Conservation (phyloP, 164 flowering plant genomes). For the Buxus sempervirens region DNA sequence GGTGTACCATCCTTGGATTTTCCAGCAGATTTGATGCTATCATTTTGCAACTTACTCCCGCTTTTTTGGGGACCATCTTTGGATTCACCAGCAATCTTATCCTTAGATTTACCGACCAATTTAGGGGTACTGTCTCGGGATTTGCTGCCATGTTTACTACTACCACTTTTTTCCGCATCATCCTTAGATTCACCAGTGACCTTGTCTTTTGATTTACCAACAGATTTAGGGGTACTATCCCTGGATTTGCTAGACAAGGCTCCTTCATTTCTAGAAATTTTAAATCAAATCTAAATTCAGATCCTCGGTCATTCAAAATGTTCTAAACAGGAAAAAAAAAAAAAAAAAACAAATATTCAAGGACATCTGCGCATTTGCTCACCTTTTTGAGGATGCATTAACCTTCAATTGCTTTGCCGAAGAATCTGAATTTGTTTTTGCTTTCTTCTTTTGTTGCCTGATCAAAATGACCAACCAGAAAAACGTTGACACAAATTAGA, state of each 20-base stretch:
- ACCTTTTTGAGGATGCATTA: constrained; percentile 49
- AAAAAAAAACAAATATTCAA: background rate
- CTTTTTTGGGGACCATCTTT: constrained; percentile 28
- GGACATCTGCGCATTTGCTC: constrained; percentile 10
- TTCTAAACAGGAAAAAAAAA: background rate
- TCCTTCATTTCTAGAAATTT: constrained; percentile 31
- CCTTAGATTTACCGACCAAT: constrained; percentile 31
- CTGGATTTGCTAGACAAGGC: constrained; percentile 53
- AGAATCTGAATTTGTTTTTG: constrained; percentile 30
- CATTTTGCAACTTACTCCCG: constrained; percentile 26
- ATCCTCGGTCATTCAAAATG: background rate
- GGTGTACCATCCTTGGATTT: constrained; percentile 29
- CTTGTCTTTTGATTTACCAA: constrained; percentile 26
- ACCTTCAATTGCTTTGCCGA: constrained; percentile 32
- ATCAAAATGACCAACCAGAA: background rate
- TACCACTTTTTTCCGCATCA: no score
- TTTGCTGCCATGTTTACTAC: constrained; percentile 26
- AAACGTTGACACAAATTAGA: background rate
- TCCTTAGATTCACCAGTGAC: no score
- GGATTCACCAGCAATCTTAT: constrained; percentile 21
- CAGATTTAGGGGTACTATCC: constrained; percentile 35
- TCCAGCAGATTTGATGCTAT: background rate
- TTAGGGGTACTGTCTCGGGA: constrained; percentile 24
- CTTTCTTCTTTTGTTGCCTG: constrained; percentile 58
- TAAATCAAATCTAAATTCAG: constrained; percentile 7